phyloP scores from a whole-genome alignment of 805 yeast genomes.

The Ogataea dorogensis region DNA sequence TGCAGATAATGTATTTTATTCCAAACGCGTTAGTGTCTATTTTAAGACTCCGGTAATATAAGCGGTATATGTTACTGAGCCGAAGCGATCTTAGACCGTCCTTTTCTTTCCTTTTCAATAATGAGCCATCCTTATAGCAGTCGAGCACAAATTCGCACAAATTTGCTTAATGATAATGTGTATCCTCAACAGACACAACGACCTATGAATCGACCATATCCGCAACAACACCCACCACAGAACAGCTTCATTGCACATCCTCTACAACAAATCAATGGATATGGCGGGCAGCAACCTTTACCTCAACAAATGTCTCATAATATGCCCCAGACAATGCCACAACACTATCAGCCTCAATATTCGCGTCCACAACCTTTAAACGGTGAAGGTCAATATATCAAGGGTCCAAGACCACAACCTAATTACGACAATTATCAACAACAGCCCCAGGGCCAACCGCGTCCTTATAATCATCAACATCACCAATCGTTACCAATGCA shows the following conservation, averaged over 20 bases:
- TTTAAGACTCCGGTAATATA: conserved; percentile 1
- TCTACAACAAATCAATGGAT: conserved; percentile 9
- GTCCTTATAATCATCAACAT: conserved; percentile 7
- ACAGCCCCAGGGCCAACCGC: not conserved
- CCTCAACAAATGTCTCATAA: too few relatives aligned
- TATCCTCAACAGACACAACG: conserved; percentile 3
- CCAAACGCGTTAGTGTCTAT: conserved; percentile 9
- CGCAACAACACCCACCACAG: conserved; percentile 6
- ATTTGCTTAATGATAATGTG: conserved; percentile 22
- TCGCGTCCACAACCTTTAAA: conserved; percentile 1
- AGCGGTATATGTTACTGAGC: conserved; percentile 4
- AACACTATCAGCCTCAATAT: conserved; percentile 6
- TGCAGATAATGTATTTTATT: not conserved
- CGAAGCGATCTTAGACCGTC: too few relatives aligned
- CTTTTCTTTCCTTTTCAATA: not conserved
- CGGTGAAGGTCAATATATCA: conserved; percentile 1
- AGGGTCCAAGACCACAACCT: conserved; percentile 11
- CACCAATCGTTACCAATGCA: conserved; percentile 9
- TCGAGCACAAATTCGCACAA: conserved; percentile 27
- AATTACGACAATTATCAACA: not conserved
- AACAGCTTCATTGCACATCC: conserved; percentile 14
- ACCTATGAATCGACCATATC: conserved; percentile 2
- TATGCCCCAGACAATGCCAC: too few relatives aligned
- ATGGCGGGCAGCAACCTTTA: conserved; percentile 6
- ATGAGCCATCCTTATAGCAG: conserved; percentile 21